Evolutionary conservation across 1,284 basidiomycete species (phyloP), one percentile per base, ranked within the genome.

Genomic region (Fomitopsis schrenkii): DNA sequence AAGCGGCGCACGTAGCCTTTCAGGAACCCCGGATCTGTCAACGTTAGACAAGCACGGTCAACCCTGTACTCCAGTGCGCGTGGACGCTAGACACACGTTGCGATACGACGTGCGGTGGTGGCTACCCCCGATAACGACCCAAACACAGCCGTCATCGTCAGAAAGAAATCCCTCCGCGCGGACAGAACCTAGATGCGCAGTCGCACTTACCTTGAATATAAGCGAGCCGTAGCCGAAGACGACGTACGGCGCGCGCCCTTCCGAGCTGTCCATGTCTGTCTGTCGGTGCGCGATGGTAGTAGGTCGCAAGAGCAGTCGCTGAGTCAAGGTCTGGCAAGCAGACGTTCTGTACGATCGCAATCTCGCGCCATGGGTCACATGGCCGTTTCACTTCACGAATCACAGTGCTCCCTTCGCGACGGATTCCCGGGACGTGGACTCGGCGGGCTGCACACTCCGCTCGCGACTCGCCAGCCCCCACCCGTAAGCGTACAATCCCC

Each of bases 1-100:
- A 96, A 96, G 35, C 93, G 80, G 2, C 94, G 84, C 0, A 93
- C 90, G 65, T 92, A 94, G 35, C 91, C 91, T 73, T 93, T 94
- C 67, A 96, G 77, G 70, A 87, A 96, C 28, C 93, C 94, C 0
- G 92, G 83, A 1, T 79, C 90, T 91, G 57, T 35, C 30, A 10
- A n/a, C 6, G n/a, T 22, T n/a, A 22, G 12, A 10, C 56, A 33
- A 3, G 30, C 17, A 15, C 7, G 14, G 12, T 41, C 57, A 45
- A 26, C 40, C 57, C 45, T 12, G 22, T 4, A 7, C 56, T 14
- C 46, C n/a, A 33, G 10, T 15, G 35, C 58, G 22, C 14, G 19
- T 19, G 36, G 33, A 28, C 38, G 30, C 28, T 19, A 6, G 42
- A 57, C 71, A 40, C 62, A 88, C 90, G 81, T 80, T 86, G 77